Evolutionary conservation across 768 basidiomycete genomes (phyloP), one percentile per base, ranked within the genome.

Genomic region (Clathrus columnatus): DNA sequence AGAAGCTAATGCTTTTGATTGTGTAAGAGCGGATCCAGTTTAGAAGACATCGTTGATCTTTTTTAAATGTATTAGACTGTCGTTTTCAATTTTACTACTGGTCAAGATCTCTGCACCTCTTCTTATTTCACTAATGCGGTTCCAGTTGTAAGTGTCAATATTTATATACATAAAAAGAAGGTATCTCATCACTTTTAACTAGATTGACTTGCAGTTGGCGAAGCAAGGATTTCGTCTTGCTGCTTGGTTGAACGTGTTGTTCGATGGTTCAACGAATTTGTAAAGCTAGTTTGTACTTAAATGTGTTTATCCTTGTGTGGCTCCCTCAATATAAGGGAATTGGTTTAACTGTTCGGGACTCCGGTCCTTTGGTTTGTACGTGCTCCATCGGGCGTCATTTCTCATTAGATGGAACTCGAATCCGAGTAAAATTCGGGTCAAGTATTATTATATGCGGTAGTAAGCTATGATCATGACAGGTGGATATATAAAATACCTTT

Each of bases 241-340:
- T 8, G 75, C 76, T 1, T 77, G 76, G 77, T 63, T 77, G 54
- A 77, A 77, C 59, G 73, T 75, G 5, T 61, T 78, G 17, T 76
- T 80, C 32, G 67, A 65, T 30, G 65, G 66, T 16, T 52, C 59
- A 16, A 58, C 64, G 5, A 61, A 60, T 45, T 54, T 64, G 24
- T 62, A 65, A 48, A 21, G 14, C 24, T 14, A 48, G 21, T 48
- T 16, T 48, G 24, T 1, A 42, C 41, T n/a, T n/a, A n/a, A n/a
- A n/a, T 57, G 57, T 29, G 45, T 18, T 58, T 50, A 26, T 42
- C 23, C 24, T 30, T 47, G 24, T 42, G 27, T 21, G 20, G 50
- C 36, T 21, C n/a, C n/a, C n/a, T n/a, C n/a, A n/a, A n/a, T n/a
- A n/a, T n/a, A n/a, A n/a, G n/a, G n/a, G n/a, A n/a, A n/a, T n/a